Base-by-base conservation (phyloP, 108 stramenopile genomes). In the Conticribra weissflogii region DNA sequence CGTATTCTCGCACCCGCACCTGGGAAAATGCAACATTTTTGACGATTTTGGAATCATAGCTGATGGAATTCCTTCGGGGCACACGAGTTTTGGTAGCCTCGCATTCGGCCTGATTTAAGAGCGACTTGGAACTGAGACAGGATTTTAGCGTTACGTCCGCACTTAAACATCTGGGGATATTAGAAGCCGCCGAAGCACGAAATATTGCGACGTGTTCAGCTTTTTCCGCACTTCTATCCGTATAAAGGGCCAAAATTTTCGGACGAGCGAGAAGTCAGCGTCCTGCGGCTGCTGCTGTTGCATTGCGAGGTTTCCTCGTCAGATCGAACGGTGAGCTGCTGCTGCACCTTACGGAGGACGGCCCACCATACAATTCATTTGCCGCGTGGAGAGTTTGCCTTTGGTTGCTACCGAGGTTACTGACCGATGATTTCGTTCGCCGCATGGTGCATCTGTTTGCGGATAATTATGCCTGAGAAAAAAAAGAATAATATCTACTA, bases 1-100 rank as follows among this genome's bases (percentile, higher is more conserved):
- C 78, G 52, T 80, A 81, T 50, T 79, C 71, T 45, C 81, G 78
- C 34, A 87, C 67, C 19, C 49, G 44, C 0, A 79, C 28, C 59
- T 58, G 55, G 15, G 52, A 55, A 50, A 83, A 87, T 8, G 56
- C 48, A 1, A 68, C 68, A 49, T 68, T 68, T 19, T 47, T 53
- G 22, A 21, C n/a, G 30, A 57, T 44, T 23, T 46, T 47, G 45
- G 55, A 54, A 18, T 64, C 63, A 45, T 66, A 5, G 12, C 12
- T 34, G 54, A 16, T 54, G 22, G 15, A 18, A 23, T 18, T 41
- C 12, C 8, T 24, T 54, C 32, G 49, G 9, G 15, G n/a, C 4
- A 23, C 2, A 19, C 7, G 32, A 48, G 8, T 34, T 16, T 22
- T 28, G 12, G 31, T 34, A 41, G 33, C 32, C 31, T 66, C 27